phyloP scores from a whole-genome alignment of 169 alveolate genomes.

The Plasmodium cynomolgi region DNA sequence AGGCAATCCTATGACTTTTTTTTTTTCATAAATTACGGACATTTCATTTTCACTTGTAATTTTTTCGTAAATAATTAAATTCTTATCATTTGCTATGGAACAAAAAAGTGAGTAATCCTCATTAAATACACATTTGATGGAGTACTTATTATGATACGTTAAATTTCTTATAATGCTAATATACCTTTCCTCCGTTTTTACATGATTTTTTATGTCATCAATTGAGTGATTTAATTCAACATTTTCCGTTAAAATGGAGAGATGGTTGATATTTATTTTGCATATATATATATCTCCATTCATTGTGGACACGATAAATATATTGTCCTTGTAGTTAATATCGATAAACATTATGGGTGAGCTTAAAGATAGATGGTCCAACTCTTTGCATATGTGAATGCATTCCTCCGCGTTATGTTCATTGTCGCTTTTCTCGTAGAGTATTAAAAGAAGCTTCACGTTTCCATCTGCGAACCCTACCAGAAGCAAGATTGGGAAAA shows the following conservation, averaged over 20 bases:
- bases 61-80: conserved; percentile 71
- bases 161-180: conserved; percentile 28
- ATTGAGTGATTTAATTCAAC: conserved; percentile 25
- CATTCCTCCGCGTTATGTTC: conserved; percentile 26
- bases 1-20: conserved; percentile 60
- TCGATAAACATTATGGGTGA: conserved; percentile 71
- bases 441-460: conserved; percentile 32
- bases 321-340: conserved; percentile 51
- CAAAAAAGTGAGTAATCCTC: conserved; percentile 47
- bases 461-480: conserved; percentile 67
- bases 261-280: conserved; percentile 18
- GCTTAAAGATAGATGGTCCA: conserved; percentile 24
- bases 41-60: background rate
- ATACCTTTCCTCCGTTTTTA: conserved; percentile 34
- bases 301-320: conserved; percentile 61
- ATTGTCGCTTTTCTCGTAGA: conserved; percentile 34
- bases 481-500: conserved; percentile 54
- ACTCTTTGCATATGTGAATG: conserved; percentile 30
- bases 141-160: conserved; percentile 54
- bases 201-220: conserved; percentile 29
- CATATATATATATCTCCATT: conserved; percentile 66
- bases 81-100: conserved; percentile 69
- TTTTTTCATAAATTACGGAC: conserved; percentile 39
- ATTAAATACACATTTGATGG: conserved; percentile 53
- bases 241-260: background rate